Conservation (phyloP, 164 flowering plant species). For the Akebia trifoliata region DNA sequence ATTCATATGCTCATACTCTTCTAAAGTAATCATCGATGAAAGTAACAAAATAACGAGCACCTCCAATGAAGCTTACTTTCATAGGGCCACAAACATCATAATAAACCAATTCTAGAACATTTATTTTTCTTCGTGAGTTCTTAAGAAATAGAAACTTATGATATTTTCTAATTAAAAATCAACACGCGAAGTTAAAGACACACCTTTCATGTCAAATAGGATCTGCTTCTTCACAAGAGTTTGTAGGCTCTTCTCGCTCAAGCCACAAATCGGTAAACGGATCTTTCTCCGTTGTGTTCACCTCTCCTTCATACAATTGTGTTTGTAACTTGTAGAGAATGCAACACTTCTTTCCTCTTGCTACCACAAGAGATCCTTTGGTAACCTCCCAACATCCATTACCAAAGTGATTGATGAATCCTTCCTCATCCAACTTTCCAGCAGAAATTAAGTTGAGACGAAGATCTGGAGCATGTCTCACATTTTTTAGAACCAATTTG, state of each 20-base stretch:
- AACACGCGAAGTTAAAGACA: not conserved
- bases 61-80: not conserved
- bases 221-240: not conserved
- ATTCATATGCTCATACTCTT: too few species aligned
- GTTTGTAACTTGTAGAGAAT: not conserved
- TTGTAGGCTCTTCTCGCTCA: slow-evolving; percentile 9
- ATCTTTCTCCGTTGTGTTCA: not conserved
- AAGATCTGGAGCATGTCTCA: not conserved
- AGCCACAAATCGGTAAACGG: not conserved
- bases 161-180: too few species aligned
- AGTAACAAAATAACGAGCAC: too few species aligned
- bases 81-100: not conserved
- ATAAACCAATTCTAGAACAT: not conserved
- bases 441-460: not conserved
- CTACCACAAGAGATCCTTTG: not conserved
- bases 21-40: too few species aligned
- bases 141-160: too few species aligned
- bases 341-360: not conserved
- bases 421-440: not conserved
- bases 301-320: not conserved
- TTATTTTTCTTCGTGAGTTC: not conserved
- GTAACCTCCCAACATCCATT: not conserved
- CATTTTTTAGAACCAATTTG: not conserved
- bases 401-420: not conserved
- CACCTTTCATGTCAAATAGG: not conserved